Percentiles rank a stretch among this genome's conserved stretches.
These are phyloP conservation scores for Dactylellina parvicollis DNA, from an alignment of 2,329 filamentous ascomycete species.

Conservation along the genomic window DNA sequence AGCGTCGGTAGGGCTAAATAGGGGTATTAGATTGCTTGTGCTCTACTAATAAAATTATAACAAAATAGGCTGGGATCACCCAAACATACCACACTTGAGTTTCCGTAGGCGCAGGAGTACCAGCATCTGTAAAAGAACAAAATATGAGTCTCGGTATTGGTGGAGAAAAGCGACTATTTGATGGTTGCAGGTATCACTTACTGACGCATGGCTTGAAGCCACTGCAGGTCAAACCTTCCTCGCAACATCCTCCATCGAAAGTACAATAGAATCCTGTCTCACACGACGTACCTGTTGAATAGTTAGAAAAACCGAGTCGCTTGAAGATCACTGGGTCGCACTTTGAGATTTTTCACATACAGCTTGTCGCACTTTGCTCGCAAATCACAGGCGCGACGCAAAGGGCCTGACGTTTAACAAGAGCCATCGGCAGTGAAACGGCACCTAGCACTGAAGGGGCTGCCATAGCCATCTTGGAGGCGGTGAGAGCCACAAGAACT, in stretches of 20 bases:
- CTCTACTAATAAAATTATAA: background rate
- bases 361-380: constrained; percentile 3
- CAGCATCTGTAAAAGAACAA: constrained; percentile 23
- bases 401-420: constrained; percentile 32
- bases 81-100: constrained; percentile 43
- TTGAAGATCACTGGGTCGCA: background rate
- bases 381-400: constrained; percentile 44
- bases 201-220: constrained; percentile 47
- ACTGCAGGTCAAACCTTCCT: constrained; percentile 20
- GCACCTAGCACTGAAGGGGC: constrained; percentile 13
- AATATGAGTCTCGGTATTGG: too few relatives aligned
- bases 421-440: constrained; percentile 5
- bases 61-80: background rate
- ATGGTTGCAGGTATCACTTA: too few relatives aligned
- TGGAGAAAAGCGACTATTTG: too few relatives aligned
- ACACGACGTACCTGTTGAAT: constrained; percentile 30
- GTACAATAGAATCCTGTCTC: constrained; percentile 36
- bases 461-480: constrained; percentile 4
- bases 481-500: constrained; percentile 11
- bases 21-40: background rate
- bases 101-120: constrained; percentile 24
- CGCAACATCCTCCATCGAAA: constrained; percentile 35
- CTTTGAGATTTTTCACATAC: constrained; percentile 19
- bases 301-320: background rate
- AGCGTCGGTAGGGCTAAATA: constrained; percentile 39